phyloP scores from a whole-genome alignment of 208 protist genomes.

The Leishmania tarentolae region DNA sequence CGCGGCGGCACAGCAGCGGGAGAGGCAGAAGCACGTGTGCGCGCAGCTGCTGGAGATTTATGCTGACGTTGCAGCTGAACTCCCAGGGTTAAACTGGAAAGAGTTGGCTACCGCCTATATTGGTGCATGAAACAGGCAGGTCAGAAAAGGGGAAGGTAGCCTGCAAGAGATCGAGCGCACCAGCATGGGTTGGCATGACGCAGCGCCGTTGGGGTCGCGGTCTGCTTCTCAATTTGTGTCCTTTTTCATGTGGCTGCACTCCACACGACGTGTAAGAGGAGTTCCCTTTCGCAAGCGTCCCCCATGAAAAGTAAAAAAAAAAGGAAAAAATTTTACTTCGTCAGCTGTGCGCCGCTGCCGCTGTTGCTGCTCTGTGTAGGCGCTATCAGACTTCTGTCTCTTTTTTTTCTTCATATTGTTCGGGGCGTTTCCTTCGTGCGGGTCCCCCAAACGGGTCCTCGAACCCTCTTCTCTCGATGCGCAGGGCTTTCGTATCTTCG shows the following conservation, averaged over 20 bases:
- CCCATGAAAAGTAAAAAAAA: no score
- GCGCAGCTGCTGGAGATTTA: slow-evolving; percentile 5
- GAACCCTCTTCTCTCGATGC: neutral
- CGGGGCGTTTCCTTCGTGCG: neutral
- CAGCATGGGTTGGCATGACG: neutral
- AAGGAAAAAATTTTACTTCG: no score
- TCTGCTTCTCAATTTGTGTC: neutral
- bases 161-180: neutral
- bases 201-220: neutral
- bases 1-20: slow-evolving; percentile 4
- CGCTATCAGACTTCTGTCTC: neutral
- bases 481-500: neutral
- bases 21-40: slow-evolving; percentile 5
- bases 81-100: slow-evolving; percentile 3
- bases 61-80: neutral
- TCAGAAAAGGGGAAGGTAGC: no score
- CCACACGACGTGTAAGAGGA: neutral
- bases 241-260: neutral
- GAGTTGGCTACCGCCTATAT: neutral
- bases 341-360: no score
- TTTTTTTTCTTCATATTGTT: neutral
- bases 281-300: neutral
- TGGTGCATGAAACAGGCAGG: neutral
- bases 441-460: neutral
- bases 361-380: neutral